phyloP scores from a whole-genome alignment of 805 yeast species.

The Suhomyces emberorum region DNA sequence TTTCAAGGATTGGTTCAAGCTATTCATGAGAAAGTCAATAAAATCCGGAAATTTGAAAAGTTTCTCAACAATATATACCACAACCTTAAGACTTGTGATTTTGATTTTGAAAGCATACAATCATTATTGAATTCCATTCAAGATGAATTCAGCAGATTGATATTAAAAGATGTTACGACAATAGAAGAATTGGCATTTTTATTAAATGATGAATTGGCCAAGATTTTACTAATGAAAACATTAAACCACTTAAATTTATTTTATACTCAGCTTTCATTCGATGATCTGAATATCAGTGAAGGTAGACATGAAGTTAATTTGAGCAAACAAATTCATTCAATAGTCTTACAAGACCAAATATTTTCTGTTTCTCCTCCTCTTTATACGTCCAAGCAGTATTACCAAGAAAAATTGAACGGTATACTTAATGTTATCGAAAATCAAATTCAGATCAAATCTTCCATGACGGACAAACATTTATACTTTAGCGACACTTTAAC shows the following conservation, averaged over 20 bases:
- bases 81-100: constrained; percentile 16
- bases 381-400: constrained; percentile 29
- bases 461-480: not conserved
- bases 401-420: constrained; percentile 19
- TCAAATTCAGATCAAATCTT: constrained; percentile 11
- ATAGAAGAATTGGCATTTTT: constrained; percentile 16
- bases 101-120: constrained; percentile 9
- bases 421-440: constrained; percentile 17
- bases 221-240: constrained; percentile 20
- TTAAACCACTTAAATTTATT: constrained; percentile 10
- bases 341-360: constrained; percentile 34
- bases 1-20: constrained; percentile 23
- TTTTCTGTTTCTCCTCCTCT: constrained; percentile 42
- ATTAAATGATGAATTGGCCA: constrained; percentile 23
- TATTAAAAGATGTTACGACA: constrained; percentile 16
- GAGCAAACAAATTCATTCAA: constrained; percentile 23
- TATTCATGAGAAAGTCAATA: constrained; percentile 18
- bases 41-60: constrained; percentile 15
- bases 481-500: not conserved
- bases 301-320: too few species aligned
- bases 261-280: not conserved
- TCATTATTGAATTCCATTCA: constrained; percentile 13
- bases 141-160: constrained; percentile 11
- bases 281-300: not conserved
- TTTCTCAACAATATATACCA: constrained; percentile 13